Evolutionary conservation across 805 yeast species (phyloP), one percentile per base, ranked within the genome.

Genomic region (Saccharomycopsis sp.): DNA sequence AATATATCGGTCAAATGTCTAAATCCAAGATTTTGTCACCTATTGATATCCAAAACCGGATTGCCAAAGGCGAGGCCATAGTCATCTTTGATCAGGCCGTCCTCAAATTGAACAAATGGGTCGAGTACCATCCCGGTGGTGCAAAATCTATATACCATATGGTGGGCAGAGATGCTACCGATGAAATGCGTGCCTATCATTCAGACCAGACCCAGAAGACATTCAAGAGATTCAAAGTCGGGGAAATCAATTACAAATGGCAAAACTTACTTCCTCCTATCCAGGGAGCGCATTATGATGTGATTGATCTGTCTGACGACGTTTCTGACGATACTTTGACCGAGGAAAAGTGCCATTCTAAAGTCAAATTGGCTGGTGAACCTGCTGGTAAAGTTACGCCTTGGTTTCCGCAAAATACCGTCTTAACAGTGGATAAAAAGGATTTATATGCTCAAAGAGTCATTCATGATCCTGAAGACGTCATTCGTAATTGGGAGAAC

Each of bases 131-230:
- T 70, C 97, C 97, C 0, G 97, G 97, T 15, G 97, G 97, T 3
- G 92, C 86, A 60, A 87, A 83, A 66, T 92, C 96, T 1, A 84
- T 91, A 3, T 76, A 75, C 65, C 97, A 91, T 70, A 78, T 90
- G 86, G 81, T 90, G 2, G 97, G 97, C 1, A 73, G 93, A 58
- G 96, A 90, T 71, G 96, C 96, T 20, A 85, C 94, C 0, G 96
- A 89, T 68, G 97, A 91, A 69, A 89, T 90, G 88, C 80, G 84
- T 56, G 91, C 92, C 7, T 90, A 89, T 66, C 97, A 90, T 68
- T 69, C 80, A 51, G 81, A 77, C 12, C 86, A 81, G 54, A 80
- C 94, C 0, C 72, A 79, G 7, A 53, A 60, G 2, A 70, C 71
- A 0, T 86, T 88, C 69, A 66, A 68, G n/a, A 76, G 71, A 47